Evolutionary conservation across 2,329 filamentous ascomycete species (phyloP).

Genomic region (Fusarium sp.): DNA sequence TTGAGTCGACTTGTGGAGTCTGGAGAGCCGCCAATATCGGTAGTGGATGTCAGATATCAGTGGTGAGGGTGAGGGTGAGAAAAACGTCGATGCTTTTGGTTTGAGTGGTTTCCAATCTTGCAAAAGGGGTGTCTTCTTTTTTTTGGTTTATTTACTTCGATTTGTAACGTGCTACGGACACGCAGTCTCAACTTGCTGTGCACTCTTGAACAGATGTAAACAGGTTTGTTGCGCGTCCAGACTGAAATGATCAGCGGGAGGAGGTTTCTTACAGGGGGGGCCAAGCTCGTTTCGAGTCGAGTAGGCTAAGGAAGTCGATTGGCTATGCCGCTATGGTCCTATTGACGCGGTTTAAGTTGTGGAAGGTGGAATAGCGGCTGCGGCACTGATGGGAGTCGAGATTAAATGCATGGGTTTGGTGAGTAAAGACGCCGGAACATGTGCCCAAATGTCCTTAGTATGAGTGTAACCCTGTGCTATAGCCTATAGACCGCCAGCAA

Average conservation of each 20-base stretch:
- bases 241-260: slow-evolving; percentile 5
- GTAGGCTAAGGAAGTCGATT: slow-evolving; percentile 30
- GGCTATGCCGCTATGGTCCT: slow-evolving; percentile 7
- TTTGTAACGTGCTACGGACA: slow-evolving; percentile 12
- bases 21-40: slow-evolving; percentile 30
- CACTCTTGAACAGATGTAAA: too few relatives aligned
- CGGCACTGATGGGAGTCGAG: slow-evolving; percentile 24
- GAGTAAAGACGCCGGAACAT: slow-evolving; percentile 12
- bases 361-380: slow-evolving; percentile 25
- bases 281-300: slow-evolving; percentile 35
- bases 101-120: slow-evolving; percentile 26
- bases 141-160: slow-evolving; percentile 17
- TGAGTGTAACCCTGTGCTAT: background rate
- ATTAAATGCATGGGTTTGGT: slow-evolving; percentile 26
- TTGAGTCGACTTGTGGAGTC: slow-evolving; percentile 16
- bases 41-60: slow-evolving; percentile 41
- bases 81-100: slow-evolving; percentile 22
- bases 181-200: too few relatives aligned
- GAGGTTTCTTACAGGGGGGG: slow-evolving; percentile 23
- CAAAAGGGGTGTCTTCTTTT: slow-evolving; percentile 30
- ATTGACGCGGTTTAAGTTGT: slow-evolving; percentile 8
- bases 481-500: background rate
- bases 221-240: slow-evolving; percentile 37
- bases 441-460: slow-evolving; percentile 14
- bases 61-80: slow-evolving; percentile 32